Evolutionary conservation across 306 rosid species (phyloP), one percentile per base, ranked within the genome.

Genomic region (Inga leiocalycina): DNA sequence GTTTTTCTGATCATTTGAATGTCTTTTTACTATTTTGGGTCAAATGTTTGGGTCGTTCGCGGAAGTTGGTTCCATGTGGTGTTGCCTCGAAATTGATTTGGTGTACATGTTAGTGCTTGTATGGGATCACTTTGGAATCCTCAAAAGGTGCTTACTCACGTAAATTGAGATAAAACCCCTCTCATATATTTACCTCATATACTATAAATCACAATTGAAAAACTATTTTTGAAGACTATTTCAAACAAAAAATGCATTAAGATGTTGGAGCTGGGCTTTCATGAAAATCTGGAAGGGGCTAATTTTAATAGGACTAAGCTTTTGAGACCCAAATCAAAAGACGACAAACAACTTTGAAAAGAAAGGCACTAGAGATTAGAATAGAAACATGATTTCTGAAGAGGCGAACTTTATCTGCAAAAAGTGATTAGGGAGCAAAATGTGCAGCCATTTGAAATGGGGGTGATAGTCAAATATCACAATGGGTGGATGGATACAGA

Each of bases 381-480:
- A 61, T 61, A 4, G 34, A 24, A 27, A 61, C 22, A 17, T 27
- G 57, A 17, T n/a, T 27, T 27, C 30, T 27, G 30, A 27, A 27
- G 30, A 27, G 30, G 30, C 30, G 30, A 27, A 27, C 30, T 27
- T 51, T 83, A 37, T 68, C 4, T 32, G 32, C 77, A 84, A 27
- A 39, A 77, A 82, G 80, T 78, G 81, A 85, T 78, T 13, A 49
- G 0, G 19, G 66, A 76, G 76, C 74, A 43, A 83, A 85, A 43
- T 51, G 82, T 85, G 85, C 44, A 83, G 67, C 75, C 89, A 88
- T 84, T 88, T 86, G 91, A 88, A 10, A 59, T 52, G 80, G 61
- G 70, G 78, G 37, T n/a, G n/a, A 52, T 81, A 75, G 86, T 81
- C 76, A 88, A 88, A 81, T 15, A 30, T 19, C 14, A 65, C 56